These are phyloP conservation scores for Arbutus unedo DNA, from an alignment of 148 eudicot species.

Conservation along the genomic window DNA sequence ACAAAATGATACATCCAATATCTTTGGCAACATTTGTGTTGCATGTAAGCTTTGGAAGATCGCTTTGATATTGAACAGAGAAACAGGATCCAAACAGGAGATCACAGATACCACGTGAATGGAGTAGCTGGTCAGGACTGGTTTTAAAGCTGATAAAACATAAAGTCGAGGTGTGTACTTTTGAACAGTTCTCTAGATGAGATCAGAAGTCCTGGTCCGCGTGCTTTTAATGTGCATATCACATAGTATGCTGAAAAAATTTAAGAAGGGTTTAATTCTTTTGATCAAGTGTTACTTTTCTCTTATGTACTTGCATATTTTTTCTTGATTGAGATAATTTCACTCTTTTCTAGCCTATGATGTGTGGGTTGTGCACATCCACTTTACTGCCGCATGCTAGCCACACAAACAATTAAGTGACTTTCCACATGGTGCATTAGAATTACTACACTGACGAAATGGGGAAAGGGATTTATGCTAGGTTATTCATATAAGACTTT, in stretches of 20 bases:
- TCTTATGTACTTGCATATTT: not conserved
- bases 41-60: too few relatives aligned
- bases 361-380: not conserved
- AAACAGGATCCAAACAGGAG: too few relatives aligned
- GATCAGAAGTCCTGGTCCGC: not conserved
- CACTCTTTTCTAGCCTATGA: not conserved
- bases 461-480: too few relatives aligned
- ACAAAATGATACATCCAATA: too few relatives aligned
- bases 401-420: not conserved
- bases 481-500: not conserved
- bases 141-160: not conserved
- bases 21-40: too few relatives aligned
- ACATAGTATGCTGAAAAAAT: not conserved
- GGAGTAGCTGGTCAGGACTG: not conserved
- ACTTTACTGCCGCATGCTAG: not conserved
- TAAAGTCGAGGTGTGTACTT: not conserved
- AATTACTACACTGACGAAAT: not conserved
- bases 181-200: not conserved
- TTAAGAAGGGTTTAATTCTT: not conserved
- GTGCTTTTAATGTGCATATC: not conserved
- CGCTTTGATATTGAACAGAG: too few relatives aligned
- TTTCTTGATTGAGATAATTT: not conserved
- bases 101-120: too few relatives aligned
- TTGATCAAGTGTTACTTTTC: not conserved
- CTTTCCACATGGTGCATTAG: not conserved